A percentile compares a stretch with the other conserved stretches of the same genome.
Evolutionary conservation across 805 yeast genomes (phyloP).

Genomic region (Nakazawaea holstii): DNA sequence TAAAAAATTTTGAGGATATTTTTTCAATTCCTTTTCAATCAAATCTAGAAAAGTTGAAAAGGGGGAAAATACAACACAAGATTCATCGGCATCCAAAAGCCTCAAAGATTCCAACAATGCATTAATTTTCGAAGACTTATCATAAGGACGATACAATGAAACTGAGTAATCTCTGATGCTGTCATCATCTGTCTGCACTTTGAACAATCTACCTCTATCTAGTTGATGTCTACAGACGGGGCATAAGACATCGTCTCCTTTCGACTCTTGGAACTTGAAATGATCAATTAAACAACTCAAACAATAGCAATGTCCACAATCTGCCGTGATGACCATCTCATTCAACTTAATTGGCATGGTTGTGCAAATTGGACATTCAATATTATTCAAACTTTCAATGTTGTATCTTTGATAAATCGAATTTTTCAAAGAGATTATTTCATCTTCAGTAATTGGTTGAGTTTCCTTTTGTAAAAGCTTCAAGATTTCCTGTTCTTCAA

Average conservation of each 20-base stretch:
- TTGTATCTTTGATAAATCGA: constrained; percentile 29
- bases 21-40: constrained; percentile 53
- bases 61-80: constrained; percentile 86
- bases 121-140: constrained; percentile 66
- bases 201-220: constrained; percentile 42
- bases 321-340: constrained; percentile 53
- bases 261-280: constrained; percentile 54
- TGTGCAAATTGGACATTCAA: constrained; percentile 86
- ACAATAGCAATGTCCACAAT: constrained; percentile 82
- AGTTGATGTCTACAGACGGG: constrained; percentile 70
- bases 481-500: constrained; percentile 17
- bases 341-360: constrained; percentile 52
- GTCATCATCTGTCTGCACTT: constrained; percentile 22
- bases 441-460: constrained; percentile 20
- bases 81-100: constrained; percentile 57
- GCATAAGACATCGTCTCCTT: constrained; percentile 47
- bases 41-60: constrained; percentile 79
- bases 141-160: constrained; percentile 42
- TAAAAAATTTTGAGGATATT: constrained; percentile 39
- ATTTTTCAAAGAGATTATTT: constrained; percentile 17
- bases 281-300: constrained; percentile 68
- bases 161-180: constrained; percentile 21
- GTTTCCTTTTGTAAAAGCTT: constrained; percentile 19
- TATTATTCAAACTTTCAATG: constrained; percentile 27
- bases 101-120: constrained; percentile 61